Evolutionary conservation across 352 stramenopile genomes (phyloP), one percentile per base, ranked within the genome.

Genomic region (Phytophthora uliginosa): DNA sequence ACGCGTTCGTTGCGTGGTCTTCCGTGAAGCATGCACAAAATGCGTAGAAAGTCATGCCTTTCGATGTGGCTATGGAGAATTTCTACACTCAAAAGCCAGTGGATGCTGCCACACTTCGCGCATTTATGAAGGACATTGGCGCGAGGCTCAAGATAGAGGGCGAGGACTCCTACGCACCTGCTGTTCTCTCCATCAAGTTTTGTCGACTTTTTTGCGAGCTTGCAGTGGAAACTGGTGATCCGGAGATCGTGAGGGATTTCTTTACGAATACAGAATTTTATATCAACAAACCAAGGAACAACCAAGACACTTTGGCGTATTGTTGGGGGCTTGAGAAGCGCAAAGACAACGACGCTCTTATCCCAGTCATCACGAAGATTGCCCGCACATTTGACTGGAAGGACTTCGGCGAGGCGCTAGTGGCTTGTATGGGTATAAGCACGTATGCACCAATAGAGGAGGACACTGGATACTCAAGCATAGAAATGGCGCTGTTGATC

Each of bases 1-100:
- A 63, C 31, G 70, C 50, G 13, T 36, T 77, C 15, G 45, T 73
- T 4, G 54, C 64, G 24, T 77, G 70, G 64, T 50, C 65, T 24
- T 47, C 45, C 3, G 40, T 9, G 4, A 47, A 40, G 52, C 36
- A 57, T 26, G n/a, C 18, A 3, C 13, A 53, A 20, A 10, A 31
- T 26, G 4, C 28, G 15, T 28, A 34, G 28, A 59, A 66, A 10
- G 57, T 63, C 24, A 66, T 70, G 38, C n/a, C 34, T 13, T 47
- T 48, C 4, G 33, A 34, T 12, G n/a, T 48, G 56, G 59, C 36
- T 12, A 33, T 47, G 15, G 50, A 53, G 12, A 51, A 42, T 0
- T 28, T 77, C 7, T 20, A 65, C 6, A 7, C 15, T 12, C 12
- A 47, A 17, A 59, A 69, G 22, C 38, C 28, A 10, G 26, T 61